phyloP scores from a whole-genome alignment of 192 early-diverging fungal species.

The Geosiphon pyriformis region DNA sequence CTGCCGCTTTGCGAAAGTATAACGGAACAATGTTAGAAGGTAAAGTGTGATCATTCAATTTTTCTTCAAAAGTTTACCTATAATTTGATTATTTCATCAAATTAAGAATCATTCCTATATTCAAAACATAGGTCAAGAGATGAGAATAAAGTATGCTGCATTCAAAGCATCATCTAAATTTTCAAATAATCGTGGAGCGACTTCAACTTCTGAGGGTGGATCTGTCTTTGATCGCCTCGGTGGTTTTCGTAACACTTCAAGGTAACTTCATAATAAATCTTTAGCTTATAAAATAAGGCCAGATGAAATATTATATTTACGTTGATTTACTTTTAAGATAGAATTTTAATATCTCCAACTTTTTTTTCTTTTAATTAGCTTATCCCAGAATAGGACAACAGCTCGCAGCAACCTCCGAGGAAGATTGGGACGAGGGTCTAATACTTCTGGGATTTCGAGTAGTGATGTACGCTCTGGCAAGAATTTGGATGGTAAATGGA shows the following conservation, averaged over 20 bases:
- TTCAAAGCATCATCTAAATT: constrained; percentile 5
- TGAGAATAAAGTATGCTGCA: constrained; percentile 19
- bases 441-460: background rate
- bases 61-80: background rate
- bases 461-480: background rate
- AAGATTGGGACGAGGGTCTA: constrained; percentile 7
- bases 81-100: background rate
- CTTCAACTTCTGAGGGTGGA: background rate
- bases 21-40: constrained; percentile 50
- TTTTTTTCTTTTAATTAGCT: background rate
- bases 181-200: background rate
- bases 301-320: no score
- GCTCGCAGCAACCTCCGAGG: constrained; percentile 7
- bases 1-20: constrained; percentile 42
- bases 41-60: constrained; percentile 8
- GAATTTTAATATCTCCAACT: no score
- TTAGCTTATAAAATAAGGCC: no score
- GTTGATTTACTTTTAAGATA: no score
- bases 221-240: constrained; percentile 22
- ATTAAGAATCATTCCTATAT: background rate
- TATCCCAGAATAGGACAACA: background rate
- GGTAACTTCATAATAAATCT: constrained; percentile 12
- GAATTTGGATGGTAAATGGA: constrained; percentile 5
- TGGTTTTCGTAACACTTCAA: background rate
- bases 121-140: constrained; percentile 6